Evolutionary conservation across 352 stramenopile genomes (phyloP).

Genomic region (Hyaloperonospora arabidopsidis): DNA sequence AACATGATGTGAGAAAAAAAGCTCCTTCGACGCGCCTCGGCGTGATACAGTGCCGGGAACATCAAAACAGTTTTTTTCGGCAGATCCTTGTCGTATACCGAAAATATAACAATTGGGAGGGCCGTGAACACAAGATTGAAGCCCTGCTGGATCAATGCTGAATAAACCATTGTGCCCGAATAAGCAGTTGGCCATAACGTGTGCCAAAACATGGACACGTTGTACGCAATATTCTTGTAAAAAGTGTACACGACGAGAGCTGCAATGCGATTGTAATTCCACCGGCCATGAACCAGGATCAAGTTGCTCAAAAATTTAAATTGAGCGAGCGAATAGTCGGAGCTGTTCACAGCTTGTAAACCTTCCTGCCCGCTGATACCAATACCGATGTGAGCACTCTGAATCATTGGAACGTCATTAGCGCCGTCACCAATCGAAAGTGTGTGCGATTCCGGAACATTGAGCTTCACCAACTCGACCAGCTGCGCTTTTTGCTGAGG

Average conservation of each 20-base stretch:
- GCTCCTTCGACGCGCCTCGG: constrained; percentile 38
- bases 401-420: constrained; percentile 89
- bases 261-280: constrained; percentile 82
- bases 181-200: constrained; percentile 82
- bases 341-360: constrained; percentile 90
- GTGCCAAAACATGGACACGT: constrained; percentile 88
- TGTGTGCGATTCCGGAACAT: constrained; percentile 74
- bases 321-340: constrained; percentile 76
- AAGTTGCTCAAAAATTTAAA: constrained; percentile 75
- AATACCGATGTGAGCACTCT: constrained; percentile 84
- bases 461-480: constrained; percentile 92
- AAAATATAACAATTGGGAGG: constrained; percentile 87
- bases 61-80: constrained; percentile 54
- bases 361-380: constrained; percentile 97
- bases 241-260: constrained; percentile 88
- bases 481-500: constrained; percentile 97
- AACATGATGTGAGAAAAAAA: constrained; percentile 80
- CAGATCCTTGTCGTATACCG: constrained; percentile 75
- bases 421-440: constrained; percentile 87
- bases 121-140: constrained; percentile 95
- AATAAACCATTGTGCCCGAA: constrained; percentile 86
- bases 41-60: constrained; percentile 65
- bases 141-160: constrained; percentile 77
- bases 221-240: constrained; percentile 90
- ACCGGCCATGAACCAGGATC: constrained; percentile 74